Evolutionary conservation across 1,284 basidiomycete genomes (phyloP).

Genomic region (Crepidotus sp.): DNA sequence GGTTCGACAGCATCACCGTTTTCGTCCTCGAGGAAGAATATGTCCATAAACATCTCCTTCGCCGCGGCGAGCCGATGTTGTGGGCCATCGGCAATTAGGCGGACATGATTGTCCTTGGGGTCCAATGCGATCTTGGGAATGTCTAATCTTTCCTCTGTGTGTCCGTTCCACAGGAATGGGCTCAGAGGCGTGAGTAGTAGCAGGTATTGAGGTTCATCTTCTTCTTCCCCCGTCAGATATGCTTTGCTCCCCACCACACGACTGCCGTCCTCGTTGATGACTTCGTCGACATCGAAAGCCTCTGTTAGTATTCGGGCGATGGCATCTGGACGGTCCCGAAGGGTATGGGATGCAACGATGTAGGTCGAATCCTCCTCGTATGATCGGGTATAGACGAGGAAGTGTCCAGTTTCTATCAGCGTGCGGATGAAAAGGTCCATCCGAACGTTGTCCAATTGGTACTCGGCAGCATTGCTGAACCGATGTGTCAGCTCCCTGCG

Average conservation of each 20-base stretch:
- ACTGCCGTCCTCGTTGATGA: conserved; percentile 46
- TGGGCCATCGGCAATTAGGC: conserved; percentile 84
- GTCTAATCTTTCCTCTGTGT: conserved; percentile 65
- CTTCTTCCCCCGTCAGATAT: conserved; percentile 39
- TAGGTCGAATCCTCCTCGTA: conserved; percentile 94
- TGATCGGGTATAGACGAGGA: conserved; percentile 87
- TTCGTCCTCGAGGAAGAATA: conserved; percentile 53
- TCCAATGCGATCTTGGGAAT: conserved; percentile 70
- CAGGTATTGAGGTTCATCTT: conserved; percentile 63
- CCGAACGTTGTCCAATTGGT: conserved; percentile 74
- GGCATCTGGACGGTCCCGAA: conserved; percentile 75
- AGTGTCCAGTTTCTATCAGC: conserved; percentile 83
- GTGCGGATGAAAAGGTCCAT: conserved; percentile 76
- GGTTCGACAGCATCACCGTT: conserved; percentile 46
- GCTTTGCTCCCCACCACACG: conserved; percentile 42
- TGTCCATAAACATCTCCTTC: conserved; percentile 70
- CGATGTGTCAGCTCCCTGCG: conserved; percentile 70
- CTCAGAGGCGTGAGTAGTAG: conserved; percentile 82
- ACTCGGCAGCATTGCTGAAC: conserved; percentile 95
- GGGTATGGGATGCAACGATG: conserved; percentile 78
- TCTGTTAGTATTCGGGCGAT: conserved; percentile 79
- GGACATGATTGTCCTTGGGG: conserved; percentile 74
- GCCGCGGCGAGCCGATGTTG: conserved; percentile 67
- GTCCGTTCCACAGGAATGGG: conserved; percentile 91
- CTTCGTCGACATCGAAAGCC: conserved; percentile 72